Percentiles rank a stretch among this genome's conserved stretches.
Evolutionary conservation across 306 rosid species (phyloP).

Genomic region (Rosa chinensis): DNA sequence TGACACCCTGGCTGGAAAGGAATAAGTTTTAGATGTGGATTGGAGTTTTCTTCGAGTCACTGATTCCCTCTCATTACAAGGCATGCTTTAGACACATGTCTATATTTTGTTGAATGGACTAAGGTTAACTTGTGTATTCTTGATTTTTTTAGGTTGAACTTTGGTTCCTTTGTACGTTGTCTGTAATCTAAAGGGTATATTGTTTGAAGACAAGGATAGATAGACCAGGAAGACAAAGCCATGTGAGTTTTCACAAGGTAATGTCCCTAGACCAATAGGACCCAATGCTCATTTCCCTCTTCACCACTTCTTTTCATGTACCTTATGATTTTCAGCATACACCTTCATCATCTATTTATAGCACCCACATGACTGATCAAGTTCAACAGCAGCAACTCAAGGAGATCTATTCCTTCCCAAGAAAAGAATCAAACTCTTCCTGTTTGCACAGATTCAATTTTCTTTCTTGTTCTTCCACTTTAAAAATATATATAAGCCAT

Average conservation of each 20-base stretch:
- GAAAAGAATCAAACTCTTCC: neutral
- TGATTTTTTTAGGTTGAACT: neutral
- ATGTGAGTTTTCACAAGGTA: conserved; percentile 1
- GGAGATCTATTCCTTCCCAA: neutral
- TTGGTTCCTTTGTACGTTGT: neutral
- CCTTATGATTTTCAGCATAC: neutral
- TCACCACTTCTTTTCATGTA: neutral
- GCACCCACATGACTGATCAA: neutral
- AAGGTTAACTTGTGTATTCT: neutral
- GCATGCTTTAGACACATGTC: neutral
- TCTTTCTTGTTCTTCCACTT: neutral
- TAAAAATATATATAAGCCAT: neutral
- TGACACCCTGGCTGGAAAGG: neutral
- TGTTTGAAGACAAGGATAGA: neutral
- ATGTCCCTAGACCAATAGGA: neutral
- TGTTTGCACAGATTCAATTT: neutral
- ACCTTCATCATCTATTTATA: neutral
- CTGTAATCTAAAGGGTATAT: neutral
- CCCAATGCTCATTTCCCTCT: neutral
- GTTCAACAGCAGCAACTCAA: neutral
- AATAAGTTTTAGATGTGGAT: neutral
- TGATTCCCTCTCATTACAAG: neutral
- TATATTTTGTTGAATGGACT: too few species aligned
- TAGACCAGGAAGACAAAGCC: neutral
- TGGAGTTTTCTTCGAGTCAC: too few species aligned